Evolutionary conservation across 768 basidiomycete species (phyloP).

Genomic region (Sporobolomyces phaffii): DNA sequence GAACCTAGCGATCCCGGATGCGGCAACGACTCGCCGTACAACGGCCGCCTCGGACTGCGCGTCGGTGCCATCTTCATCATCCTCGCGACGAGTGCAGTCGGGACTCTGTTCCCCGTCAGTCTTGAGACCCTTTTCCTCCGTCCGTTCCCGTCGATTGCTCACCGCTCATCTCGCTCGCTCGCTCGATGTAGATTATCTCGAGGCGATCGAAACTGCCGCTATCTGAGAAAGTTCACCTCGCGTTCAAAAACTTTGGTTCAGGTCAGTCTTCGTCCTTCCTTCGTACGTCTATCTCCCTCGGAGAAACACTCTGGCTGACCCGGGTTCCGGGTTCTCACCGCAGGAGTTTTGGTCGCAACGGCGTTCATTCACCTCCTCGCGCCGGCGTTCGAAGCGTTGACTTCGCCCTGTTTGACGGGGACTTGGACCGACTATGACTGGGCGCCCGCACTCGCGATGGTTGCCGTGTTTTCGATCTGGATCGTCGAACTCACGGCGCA

Average conservation of each 20-base stretch:
- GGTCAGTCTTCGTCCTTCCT: too few relatives aligned
- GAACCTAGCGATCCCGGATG: neutral
- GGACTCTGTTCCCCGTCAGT: constrained; percentile 23
- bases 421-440: constrained; percentile 71
- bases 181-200: constrained; percentile 2
- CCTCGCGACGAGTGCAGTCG: constrained; percentile 14
- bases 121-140: neutral
- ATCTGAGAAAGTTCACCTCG: constrained; percentile 3
- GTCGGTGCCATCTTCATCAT: constrained; percentile 38
- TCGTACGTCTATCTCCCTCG: too few relatives aligned
- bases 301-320: neutral
- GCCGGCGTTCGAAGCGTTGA: constrained; percentile 67
- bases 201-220: neutral
- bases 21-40: constrained; percentile 1
- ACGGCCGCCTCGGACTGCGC: constrained; percentile 15
- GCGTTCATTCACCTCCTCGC: constrained; percentile 53
- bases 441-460: constrained; percentile 69
- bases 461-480: constrained; percentile 77
- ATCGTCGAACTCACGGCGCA: constrained; percentile 78
- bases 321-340: neutral
- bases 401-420: constrained; percentile 61
- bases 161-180: neutral
- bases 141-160: neutral
- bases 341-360: constrained; percentile 59
- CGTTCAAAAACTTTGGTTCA: constrained; percentile 18